Evolutionary conservation across 345 rosid species (phyloP).

Genomic region (Raphanus sativus): DNA sequence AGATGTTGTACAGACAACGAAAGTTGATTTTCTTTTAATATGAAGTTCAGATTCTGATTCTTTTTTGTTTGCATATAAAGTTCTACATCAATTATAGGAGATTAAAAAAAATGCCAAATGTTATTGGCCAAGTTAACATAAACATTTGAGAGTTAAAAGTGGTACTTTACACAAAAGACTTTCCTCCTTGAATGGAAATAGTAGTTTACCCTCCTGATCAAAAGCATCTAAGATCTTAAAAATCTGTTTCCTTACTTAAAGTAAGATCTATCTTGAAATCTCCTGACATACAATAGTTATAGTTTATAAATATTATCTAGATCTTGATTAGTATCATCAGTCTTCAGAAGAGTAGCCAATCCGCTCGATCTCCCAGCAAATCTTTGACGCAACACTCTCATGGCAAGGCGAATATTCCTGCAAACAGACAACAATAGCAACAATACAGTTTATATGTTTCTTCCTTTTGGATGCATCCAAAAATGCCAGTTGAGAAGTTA

Average conservation of each 20-base stretch:
- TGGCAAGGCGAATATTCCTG: constrained; percentile 90
- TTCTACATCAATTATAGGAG: neutral
- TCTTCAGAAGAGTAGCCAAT: constrained; percentile 53
- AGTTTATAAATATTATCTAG: constrained; percentile 24
- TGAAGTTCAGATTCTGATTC: neutral
- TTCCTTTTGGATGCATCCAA: neutral
- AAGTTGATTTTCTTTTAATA: constrained; percentile 5
- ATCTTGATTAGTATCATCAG: constrained; percentile 29
- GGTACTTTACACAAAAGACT: constrained; percentile 32
- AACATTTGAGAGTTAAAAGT: constrained; percentile 18
- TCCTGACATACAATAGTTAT: constrained; percentile 24
- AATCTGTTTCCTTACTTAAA: constrained; percentile 8
- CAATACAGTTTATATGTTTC: neutral
- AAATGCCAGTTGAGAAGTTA: constrained; percentile 24
- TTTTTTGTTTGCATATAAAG: neutral
- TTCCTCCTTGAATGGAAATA: constrained; percentile 18
- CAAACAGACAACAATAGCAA: constrained; percentile 4
- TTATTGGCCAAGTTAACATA: too few species aligned
- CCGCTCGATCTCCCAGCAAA: constrained; percentile 90
- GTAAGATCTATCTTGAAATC: constrained; percentile 24
- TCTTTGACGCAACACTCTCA: constrained; percentile 71
- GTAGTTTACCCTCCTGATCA: constrained; percentile 31
- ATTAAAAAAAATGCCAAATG: too few species aligned
- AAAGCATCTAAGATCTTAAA: constrained; percentile 24
- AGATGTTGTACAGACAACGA: constrained; percentile 9